These are phyloP conservation scores for Penicillium bovifimosum DNA, from an alignment of 495 filamentous ascomycete species.

Conservation along the genomic window DNA sequence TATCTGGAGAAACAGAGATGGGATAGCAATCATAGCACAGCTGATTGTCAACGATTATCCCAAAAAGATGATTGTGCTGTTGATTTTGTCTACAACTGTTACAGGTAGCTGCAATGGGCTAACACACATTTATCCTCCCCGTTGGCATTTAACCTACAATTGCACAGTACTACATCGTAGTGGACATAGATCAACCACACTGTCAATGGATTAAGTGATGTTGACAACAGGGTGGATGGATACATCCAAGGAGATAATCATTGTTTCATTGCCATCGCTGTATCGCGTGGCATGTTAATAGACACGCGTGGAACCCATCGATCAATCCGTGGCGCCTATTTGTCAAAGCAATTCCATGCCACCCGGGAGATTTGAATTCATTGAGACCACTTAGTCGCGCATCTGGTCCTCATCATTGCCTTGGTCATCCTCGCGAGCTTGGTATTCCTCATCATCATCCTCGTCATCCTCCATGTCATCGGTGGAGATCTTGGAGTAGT, in stretches of 20 bases:
- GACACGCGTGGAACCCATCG: neutral
- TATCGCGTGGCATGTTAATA: slow-evolving; percentile 1
- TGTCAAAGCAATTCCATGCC: slow-evolving; percentile 17
- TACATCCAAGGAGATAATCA: slow-evolving; percentile 4
- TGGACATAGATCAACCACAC: neutral
- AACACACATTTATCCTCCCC: no score
- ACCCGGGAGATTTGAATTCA: slow-evolving; percentile 12
- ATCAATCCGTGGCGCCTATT: slow-evolving; percentile 16
- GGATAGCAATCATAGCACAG: neutral
- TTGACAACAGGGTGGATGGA: neutral
- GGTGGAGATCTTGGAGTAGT: slow-evolving; percentile 73
- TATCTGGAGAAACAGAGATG: neutral
- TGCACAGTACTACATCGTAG: neutral
- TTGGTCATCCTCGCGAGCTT: slow-evolving; percentile 15
- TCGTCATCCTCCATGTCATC: slow-evolving; percentile 70
- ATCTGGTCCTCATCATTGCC: slow-evolving; percentile 37
- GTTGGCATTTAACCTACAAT: neutral
- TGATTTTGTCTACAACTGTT: no score
- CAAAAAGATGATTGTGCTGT: no score
- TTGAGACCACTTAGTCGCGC: slow-evolving; percentile 34
- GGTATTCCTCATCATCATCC: slow-evolving; percentile 66
- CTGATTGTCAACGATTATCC: neutral
- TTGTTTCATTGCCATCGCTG: slow-evolving; percentile 17
- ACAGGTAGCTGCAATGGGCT: neutral
- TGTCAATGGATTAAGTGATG: neutral